Conservation (phyloP, 2,329 filamentous ascomycete genomes). For the Aspergillus tamarii region DNA sequence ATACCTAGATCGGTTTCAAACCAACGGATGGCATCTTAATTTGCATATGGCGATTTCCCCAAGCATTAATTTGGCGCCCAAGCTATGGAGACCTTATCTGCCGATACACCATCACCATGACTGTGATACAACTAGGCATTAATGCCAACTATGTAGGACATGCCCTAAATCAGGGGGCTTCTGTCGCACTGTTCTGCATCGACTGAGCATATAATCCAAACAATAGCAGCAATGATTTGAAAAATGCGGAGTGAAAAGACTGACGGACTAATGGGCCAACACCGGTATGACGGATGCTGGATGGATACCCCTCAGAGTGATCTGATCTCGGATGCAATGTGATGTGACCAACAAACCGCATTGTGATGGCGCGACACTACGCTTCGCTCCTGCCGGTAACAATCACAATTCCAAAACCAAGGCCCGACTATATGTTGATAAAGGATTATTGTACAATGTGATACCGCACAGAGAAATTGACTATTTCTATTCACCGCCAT, state of each 20-base stretch:
- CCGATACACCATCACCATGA: not conserved
- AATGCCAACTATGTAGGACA: constrained; percentile 1
- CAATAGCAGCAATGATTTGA: not conserved
- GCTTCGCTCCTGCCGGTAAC: not conserved
- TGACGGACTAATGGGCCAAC: not conserved
- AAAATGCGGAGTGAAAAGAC: not conserved
- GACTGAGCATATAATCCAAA: not conserved
- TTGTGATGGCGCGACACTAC: constrained; percentile 8
- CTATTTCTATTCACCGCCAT: not conserved
- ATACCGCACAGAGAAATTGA: not conserved
- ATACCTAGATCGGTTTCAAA: not conserved
- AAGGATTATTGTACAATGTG: not conserved
- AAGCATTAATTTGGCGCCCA: not conserved
- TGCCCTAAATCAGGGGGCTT: not conserved
- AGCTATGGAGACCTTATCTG: not conserved
- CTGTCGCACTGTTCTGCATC: not conserved
- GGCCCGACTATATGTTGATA: not conserved
- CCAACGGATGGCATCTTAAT: not conserved
- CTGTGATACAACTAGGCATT: not conserved
- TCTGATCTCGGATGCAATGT: constrained; percentile 16
- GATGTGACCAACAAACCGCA: constrained; percentile 20
- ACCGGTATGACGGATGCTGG: not conserved
- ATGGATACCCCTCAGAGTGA: not conserved
- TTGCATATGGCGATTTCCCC: not conserved
- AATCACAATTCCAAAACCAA: not conserved